Evolutionary conservation across 2,329 filamentous ascomycete species (phyloP).

Genomic region (Colletotrichum cereale): DNA sequence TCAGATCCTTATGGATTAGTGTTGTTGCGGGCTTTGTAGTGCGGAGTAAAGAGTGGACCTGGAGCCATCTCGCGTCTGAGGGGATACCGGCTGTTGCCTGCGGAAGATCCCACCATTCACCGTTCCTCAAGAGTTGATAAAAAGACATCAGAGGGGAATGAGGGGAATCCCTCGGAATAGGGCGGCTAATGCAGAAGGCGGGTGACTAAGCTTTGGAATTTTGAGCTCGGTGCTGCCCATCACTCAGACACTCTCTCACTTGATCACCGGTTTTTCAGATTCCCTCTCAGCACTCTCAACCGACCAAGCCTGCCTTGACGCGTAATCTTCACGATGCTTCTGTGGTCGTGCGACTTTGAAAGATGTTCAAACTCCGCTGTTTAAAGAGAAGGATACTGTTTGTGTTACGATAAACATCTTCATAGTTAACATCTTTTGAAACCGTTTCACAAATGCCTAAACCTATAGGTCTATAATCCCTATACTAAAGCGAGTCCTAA

Average conservation of each 20-base stretch:
- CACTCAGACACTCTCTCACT: background rate
- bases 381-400: conserved; percentile 44
- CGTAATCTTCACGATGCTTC: background rate
- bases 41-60: too few relatives aligned
- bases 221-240: background rate
- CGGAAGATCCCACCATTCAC: too few relatives aligned
- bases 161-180: too few relatives aligned
- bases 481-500: background rate
- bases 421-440: conserved; percentile 44
- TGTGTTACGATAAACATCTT: conserved; percentile 45
- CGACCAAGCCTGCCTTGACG: background rate
- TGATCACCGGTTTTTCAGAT: background rate
- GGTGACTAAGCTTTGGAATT: background rate
- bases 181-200: background rate
- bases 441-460: background rate
- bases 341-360: conserved; percentile 10
- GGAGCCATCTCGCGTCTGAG: too few relatives aligned
- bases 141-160: too few relatives aligned
- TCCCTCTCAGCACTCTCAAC: background rate
- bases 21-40: too few relatives aligned
- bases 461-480: conserved; percentile 39
- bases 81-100: too few relatives aligned
- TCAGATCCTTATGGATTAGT: too few relatives aligned
- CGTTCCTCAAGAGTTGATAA: too few relatives aligned
- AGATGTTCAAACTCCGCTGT: conserved; percentile 40